Base-by-base conservation (phyloP, 78 protist genomes). In the Dictyostelium intermedium region DNA sequence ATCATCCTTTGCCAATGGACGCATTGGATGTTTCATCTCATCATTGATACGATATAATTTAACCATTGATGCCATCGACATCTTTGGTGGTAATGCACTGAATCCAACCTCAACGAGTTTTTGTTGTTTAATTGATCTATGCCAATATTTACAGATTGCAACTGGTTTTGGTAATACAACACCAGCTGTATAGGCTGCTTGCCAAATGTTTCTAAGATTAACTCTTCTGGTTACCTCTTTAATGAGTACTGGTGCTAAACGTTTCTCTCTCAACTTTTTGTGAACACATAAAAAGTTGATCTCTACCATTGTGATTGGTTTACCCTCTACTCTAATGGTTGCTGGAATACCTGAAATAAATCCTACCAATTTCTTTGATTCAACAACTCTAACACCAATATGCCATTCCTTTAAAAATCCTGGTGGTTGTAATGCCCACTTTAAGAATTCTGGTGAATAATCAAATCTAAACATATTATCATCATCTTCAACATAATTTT, bases 211-310 rank as follows among this genome's bases (percentile, higher is more conserved):
- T 9, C 70, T 14, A 13, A 84, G 53, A 85, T 99, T 97, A 79
- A 98, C 99, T 10, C 99, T 91, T 10, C 99, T 92, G 0, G 99
- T 99, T 66, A 99, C 91, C 95, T 99, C 99, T 53, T 95, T 92
- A 97, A 99, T 99, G 32, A 99, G 97, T 16, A 98, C 97, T 2
- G 99, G 99, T n/a, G 99, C 99, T 27, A 98, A 80, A 41, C 99
- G 95, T 85, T 98, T 97, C 66, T 82, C 23, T 7, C 99, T 95
- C 34, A 98, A 91, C 85, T 89, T 92, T 97, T 98, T 98, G 95
- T 99, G 99, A 23, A 98, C 99, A 83, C 99, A 99, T 25, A 99
- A 96, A 84, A 99, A 99, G 97, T 99, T 99, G 95, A 99, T 97
- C 87, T 98, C 99, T 50, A 97, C 98, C 96, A 97, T 73, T 32